These are phyloP conservation scores for Dunaliella primolecta DNA, from an alignment of 139 green algal species.

Conservation along the genomic window DNA sequence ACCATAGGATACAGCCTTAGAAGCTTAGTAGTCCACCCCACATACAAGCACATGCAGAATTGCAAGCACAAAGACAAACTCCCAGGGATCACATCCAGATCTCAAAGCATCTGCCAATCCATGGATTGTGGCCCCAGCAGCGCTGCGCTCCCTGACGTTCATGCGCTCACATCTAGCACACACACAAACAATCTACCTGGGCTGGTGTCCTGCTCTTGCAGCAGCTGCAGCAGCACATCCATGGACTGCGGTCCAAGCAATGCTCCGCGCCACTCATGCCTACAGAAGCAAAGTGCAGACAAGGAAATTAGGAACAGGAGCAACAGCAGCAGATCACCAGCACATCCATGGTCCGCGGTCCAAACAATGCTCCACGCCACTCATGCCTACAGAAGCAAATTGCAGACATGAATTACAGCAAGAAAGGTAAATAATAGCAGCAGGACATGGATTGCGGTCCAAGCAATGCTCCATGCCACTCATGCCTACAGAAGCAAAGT, in stretches of 20 bases:
- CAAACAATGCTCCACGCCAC: not conserved
- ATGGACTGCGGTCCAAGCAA: not conserved
- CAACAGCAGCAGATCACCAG: slow-evolving; percentile 10
- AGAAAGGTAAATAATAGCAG: too few species aligned
- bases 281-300: too few species aligned
- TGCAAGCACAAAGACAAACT: too few species aligned
- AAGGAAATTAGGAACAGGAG: too few species aligned
- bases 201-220: slow-evolving; percentile 4
- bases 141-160: too few species aligned
- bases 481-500: not conserved
- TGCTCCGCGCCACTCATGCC: not conserved
- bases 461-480: slow-evolving; percentile 1
- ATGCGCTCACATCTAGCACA: too few species aligned
- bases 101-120: too few species aligned
- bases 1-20: not conserved
- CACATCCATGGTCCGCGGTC: not conserved
- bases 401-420: too few species aligned
- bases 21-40: too few species aligned
- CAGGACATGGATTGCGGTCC: not conserved
- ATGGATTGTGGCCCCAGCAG: too few species aligned
- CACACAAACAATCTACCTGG: not conserved
- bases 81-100: too few species aligned
- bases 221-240: not conserved
- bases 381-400: not conserved
- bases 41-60: too few species aligned